These are phyloP conservation scores for Arthrobotrys megalospora DNA, from an alignment of 2,329 filamentous ascomycete genomes.

Conservation along the genomic window DNA sequence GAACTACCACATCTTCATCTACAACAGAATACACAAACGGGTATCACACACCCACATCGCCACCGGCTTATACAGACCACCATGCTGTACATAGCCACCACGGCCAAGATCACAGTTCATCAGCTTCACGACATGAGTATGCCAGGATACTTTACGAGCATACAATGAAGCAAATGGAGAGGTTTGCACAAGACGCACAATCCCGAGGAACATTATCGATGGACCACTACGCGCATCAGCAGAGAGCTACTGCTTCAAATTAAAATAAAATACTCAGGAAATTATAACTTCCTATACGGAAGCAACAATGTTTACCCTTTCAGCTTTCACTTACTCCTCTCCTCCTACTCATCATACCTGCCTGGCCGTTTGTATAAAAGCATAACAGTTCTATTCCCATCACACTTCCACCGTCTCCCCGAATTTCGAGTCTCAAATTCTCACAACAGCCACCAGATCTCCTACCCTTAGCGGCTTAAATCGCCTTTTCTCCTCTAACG, in stretches of 20 bases:
- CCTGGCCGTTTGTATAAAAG: too few species aligned
- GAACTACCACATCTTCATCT: constrained; percentile 46
- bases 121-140: constrained; percentile 50
- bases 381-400: too few species aligned
- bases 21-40: constrained; percentile 54
- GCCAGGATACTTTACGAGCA: constrained; percentile 59
- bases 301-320: background rate
- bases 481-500: background rate
- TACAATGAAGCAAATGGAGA: constrained; percentile 60
- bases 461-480: background rate
- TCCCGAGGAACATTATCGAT: constrained; percentile 49
- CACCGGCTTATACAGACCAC: constrained; percentile 36
- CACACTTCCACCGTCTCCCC: background rate
- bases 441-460: background rate
- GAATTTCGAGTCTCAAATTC: background rate
- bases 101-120: constrained; percentile 14
- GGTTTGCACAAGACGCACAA: constrained; percentile 50
- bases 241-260: constrained; percentile 39
- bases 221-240: constrained; percentile 46
- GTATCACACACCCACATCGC: constrained; percentile 47
- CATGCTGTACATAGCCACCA: constrained; percentile 14
- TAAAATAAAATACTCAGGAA: background rate
- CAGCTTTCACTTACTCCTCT: background rate
- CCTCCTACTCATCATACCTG: background rate
- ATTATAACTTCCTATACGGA: background rate